A percentile compares a stretch with the other conserved stretches of the same genome.
phyloP scores from a whole-genome alignment of 140 eudicot genomes.

The Erigeron philadelphicus region DNA sequence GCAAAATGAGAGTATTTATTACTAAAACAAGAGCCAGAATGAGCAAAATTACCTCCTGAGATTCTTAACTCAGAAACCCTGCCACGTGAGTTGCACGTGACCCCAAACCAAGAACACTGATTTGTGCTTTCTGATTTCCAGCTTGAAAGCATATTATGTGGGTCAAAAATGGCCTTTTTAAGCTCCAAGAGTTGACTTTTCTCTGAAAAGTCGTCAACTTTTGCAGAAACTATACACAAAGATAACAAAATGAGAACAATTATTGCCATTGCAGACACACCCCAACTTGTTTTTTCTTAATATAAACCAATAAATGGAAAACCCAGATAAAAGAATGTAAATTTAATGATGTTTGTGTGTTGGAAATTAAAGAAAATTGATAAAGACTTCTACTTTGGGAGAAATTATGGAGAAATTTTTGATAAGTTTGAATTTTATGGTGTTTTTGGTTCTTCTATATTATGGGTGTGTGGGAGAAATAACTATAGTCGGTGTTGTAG shows the following conservation, averaged over 20 bases:
- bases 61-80: conserved; percentile 54
- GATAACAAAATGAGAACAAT: conserved; percentile 16
- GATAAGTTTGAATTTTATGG: neutral
- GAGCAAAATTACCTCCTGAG: conserved; percentile 47
- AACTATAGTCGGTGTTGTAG: conserved; percentile 7
- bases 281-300: conserved; percentile 20
- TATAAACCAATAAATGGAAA: conserved; percentile 20
- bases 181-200: conserved; percentile 40
- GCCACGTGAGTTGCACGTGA: conserved; percentile 54
- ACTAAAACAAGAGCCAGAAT: conserved; percentile 41
- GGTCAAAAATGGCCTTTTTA: conserved; percentile 56
- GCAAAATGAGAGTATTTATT: conserved; percentile 26
- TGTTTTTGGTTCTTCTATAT: neutral
- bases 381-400: conserved; percentile 11
- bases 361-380: neutral
- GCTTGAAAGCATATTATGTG: conserved; percentile 46
- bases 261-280: conserved; percentile 16
- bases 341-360: conserved; percentile 6
- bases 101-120: conserved; percentile 70
- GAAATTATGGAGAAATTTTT: conserved; percentile 3
- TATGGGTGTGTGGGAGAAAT: conserved; percentile 13
- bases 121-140: conserved; percentile 37
- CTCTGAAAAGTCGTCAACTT: conserved; percentile 31
- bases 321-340: conserved; percentile 21
- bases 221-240: conserved; percentile 36